phyloP scores from a whole-genome alignment of 75 land plant genomes.

The Picea glauca region DNA sequence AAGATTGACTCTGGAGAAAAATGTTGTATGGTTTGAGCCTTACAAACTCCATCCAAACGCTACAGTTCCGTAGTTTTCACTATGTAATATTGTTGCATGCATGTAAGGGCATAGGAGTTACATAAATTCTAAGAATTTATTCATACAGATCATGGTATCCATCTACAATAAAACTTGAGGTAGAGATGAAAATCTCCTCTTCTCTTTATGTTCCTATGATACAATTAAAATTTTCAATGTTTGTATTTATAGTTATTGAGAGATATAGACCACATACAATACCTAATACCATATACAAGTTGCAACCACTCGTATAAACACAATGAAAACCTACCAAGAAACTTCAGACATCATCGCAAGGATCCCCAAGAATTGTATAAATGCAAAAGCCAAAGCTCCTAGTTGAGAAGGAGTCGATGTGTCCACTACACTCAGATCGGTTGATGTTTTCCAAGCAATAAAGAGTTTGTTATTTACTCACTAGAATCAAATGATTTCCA shows the following conservation, averaged over 20 bases:
- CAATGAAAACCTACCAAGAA: background rate
- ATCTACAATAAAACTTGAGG: background rate
- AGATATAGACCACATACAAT: background rate
- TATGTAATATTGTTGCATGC: slow-evolving; percentile 61
- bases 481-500: background rate
- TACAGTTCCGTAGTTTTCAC: slow-evolving; percentile 59
- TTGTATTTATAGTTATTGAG: background rate
- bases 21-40: slow-evolving; percentile 72
- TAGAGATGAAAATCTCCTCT: too few relatives aligned
- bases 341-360: background rate
- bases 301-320: background rate
- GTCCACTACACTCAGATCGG: slow-evolving; percentile 20
- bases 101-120: background rate
- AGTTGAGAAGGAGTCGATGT: slow-evolving; percentile 8
- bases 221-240: background rate
- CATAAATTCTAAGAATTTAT: background rate
- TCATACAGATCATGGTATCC: background rate
- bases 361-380: background rate
- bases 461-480: background rate
- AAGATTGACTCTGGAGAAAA: slow-evolving; percentile 63
- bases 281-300: slow-evolving; percentile 1
- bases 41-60: slow-evolving; percentile 40
- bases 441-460: slow-evolving; percentile 11
- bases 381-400: background rate
- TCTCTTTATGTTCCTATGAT: background rate